Evolutionary conservation across 345 rosid species (phyloP).

Genomic region (Melaleuca alternifolia): DNA sequence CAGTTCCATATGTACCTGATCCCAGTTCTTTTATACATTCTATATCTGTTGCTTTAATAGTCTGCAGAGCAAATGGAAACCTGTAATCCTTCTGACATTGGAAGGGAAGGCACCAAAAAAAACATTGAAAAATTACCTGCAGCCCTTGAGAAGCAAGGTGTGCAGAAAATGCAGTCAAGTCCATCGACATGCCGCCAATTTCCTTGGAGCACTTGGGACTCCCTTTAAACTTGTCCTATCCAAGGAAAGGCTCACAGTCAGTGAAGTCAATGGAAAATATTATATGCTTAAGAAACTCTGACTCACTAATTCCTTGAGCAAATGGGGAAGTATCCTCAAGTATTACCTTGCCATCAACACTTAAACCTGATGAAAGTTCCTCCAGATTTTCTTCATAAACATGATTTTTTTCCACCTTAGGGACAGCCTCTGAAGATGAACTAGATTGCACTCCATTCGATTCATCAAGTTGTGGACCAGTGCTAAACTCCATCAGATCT

Average conservation of each 20-base stretch:
- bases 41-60: constrained; percentile 18
- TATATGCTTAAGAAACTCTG: not conserved
- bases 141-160: constrained; percentile 9
- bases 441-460: not conserved
- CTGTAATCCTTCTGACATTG: not conserved
- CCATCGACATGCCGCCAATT: constrained; percentile 2
- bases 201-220: constrained; percentile 4
- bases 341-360: constrained; percentile 12
- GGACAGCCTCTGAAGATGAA: not conserved
- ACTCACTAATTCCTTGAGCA: not conserved
- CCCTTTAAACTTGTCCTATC: constrained; percentile 1
- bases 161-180: not conserved
- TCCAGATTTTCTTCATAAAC: not conserved
- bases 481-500: constrained; percentile 1
- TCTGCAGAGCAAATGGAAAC: constrained; percentile 9
- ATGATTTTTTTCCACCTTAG: not conserved
- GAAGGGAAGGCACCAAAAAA: not conserved
- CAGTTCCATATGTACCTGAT: constrained; percentile 28
- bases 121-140: constrained; percentile 19
- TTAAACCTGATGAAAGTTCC: constrained; percentile 3
- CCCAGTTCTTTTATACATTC: constrained; percentile 22
- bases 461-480: constrained; percentile 1
- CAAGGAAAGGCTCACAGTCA: not conserved
- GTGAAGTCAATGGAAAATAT: not conserved
- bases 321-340: not conserved